These are phyloP conservation scores for Trichoderma harzianum DNA, from an alignment of 2,329 filamentous ascomycete genomes.

Conservation along the genomic window DNA sequence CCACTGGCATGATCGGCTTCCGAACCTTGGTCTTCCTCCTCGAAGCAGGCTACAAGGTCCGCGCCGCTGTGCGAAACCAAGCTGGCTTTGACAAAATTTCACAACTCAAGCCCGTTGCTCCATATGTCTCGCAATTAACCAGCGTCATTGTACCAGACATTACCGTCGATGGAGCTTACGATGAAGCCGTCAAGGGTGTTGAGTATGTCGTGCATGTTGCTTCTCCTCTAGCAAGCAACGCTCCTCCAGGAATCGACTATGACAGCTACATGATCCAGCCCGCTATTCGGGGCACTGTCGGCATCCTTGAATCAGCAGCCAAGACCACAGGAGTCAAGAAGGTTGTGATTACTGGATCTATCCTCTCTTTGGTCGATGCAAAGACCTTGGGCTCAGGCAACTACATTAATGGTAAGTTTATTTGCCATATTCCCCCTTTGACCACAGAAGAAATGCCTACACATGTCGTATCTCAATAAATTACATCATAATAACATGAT, in stretches of 20 bases:
- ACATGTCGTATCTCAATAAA: neutral
- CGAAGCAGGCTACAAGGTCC: slow-evolving; percentile 28
- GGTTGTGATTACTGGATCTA: slow-evolving; percentile 43
- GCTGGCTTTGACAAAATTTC: slow-evolving; percentile 20
- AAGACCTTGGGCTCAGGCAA: neutral
- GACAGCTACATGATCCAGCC: slow-evolving; percentile 30
- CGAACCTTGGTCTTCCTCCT: slow-evolving; percentile 26
- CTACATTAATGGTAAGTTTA: slow-evolving; percentile 5
- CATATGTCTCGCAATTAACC: slow-evolving; percentile 21
- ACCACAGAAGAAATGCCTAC: neutral
- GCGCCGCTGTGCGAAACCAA: slow-evolving; percentile 29
- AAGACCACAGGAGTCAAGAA: slow-evolving; percentile 33
- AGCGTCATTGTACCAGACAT: slow-evolving; percentile 38
- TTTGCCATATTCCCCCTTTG: neutral
- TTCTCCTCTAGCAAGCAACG: slow-evolving; percentile 23
- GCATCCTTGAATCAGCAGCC: slow-evolving; percentile 36
- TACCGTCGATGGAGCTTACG: slow-evolving; percentile 34
- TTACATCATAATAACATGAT: neutral
- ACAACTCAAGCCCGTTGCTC: slow-evolving; percentile 12
- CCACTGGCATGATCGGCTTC: slow-evolving; percentile 32
- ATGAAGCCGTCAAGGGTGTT: slow-evolving; percentile 36
- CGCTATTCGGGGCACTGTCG: slow-evolving; percentile 35
- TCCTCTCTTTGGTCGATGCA: slow-evolving; percentile 23
- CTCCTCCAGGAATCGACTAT: slow-evolving; percentile 9
- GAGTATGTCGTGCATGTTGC: slow-evolving; percentile 36